phyloP scores from a whole-genome alignment of 2,329 filamentous ascomycete genomes.

The Claviceps cyperi region DNA sequence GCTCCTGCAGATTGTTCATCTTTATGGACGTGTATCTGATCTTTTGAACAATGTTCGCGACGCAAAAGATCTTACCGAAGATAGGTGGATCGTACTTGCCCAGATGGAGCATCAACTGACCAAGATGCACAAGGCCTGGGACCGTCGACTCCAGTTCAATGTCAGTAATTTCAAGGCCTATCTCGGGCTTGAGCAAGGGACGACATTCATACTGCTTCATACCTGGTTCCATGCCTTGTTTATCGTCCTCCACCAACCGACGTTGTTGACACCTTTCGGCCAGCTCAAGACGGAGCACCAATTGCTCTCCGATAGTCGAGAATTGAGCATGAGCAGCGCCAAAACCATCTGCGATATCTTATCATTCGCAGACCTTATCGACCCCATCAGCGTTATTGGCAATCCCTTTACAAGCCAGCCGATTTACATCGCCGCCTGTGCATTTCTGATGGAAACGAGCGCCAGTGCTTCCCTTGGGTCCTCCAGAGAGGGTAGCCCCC shows the following conservation, averaged over 20 bases:
- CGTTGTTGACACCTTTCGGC: conserved; percentile 63
- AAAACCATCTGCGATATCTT: conserved; percentile 86
- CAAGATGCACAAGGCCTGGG: conserved; percentile 55
- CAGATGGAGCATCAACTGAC: conserved; percentile 75
- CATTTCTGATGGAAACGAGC: conserved; percentile 72
- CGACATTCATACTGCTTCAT: conserved; percentile 74
- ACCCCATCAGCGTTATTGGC: conserved; percentile 72
- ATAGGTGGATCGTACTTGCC: conserved; percentile 56
- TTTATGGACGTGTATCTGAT: conserved; percentile 75
- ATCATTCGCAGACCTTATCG: conserved; percentile 72
- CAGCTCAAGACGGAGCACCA: conserved; percentile 46
- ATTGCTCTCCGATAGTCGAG: conserved; percentile 65
- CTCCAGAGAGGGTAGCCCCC: conserved; percentile 40
- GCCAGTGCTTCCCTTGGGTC: conserved; percentile 50
- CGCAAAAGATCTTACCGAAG: conserved; percentile 57
- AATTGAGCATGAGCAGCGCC: conserved; percentile 73
- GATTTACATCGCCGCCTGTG: conserved; percentile 82
- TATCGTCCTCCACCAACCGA: conserved; percentile 73
- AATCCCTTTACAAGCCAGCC: conserved; percentile 85
- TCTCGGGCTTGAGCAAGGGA: conserved; percentile 65
- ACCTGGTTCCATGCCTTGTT: conserved; percentile 84
- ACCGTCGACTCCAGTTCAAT: conserved; percentile 65
- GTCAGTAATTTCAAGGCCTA: conserved; percentile 77
- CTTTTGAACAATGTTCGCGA: conserved; percentile 69
- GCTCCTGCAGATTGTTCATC: conserved; percentile 68